A percentile compares a stretch with the other conserved stretches of the same genome.
Evolutionary conservation across 2,329 filamentous ascomycete species (phyloP).

Genomic region (Aureobasidium subglaciale): DNA sequence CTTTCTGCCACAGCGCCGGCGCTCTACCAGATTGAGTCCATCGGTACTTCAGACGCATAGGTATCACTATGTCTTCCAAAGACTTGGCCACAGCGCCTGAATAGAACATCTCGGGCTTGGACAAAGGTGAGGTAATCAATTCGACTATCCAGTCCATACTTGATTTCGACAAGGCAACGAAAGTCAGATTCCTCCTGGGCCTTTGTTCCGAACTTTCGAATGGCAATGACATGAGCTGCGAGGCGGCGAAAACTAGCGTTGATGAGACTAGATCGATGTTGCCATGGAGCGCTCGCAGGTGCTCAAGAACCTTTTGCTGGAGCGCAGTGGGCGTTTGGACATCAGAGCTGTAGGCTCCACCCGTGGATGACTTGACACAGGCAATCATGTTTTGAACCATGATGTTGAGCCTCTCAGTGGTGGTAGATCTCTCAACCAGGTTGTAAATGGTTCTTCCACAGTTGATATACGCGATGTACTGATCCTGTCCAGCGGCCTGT

Average conservation of each 20-base stretch:
- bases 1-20: conserved; percentile 69
- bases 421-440: conserved; percentile 59
- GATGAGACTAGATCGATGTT: conserved; percentile 59
- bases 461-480: conserved; percentile 75
- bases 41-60: conserved; percentile 73
- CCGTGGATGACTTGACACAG: conserved; percentile 63
- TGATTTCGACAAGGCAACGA: conserved; percentile 80
- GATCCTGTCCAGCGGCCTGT: conserved; percentile 59
- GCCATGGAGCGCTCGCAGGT: conserved; percentile 60
- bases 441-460: conserved; percentile 71
- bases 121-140: conserved; percentile 53
- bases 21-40: conserved; percentile 67
- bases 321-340: conserved; percentile 66
- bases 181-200: conserved; percentile 57
- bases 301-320: conserved; percentile 62
- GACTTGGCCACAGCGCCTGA: conserved; percentile 60
- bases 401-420: conserved; percentile 54
- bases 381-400: conserved; percentile 65
- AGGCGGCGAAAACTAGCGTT: conserved; percentile 60
- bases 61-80: conserved; percentile 59
- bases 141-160: conserved; percentile 64
- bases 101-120: conserved; percentile 60
- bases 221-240: conserved; percentile 64
- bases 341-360: conserved; percentile 62
- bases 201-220: conserved; percentile 40